phyloP scores from a whole-genome alignment of 805 yeast genomes.

The Priceomyces fermenticarens region DNA sequence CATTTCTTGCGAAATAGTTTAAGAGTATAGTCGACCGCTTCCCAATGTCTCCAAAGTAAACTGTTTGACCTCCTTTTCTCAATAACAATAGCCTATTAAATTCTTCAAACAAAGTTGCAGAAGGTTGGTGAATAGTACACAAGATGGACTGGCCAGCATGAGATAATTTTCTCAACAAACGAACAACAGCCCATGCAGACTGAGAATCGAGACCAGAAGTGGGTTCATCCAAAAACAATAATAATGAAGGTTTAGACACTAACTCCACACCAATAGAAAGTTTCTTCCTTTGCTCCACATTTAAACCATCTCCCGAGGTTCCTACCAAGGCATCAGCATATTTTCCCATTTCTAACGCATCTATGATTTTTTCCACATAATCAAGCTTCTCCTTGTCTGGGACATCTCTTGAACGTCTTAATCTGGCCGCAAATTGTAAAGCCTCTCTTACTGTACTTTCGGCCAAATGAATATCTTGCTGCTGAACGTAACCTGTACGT shows the following conservation, averaged over 20 bases:
- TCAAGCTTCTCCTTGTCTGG: slow-evolving; percentile 12
- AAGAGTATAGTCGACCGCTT: slow-evolving; percentile 17
- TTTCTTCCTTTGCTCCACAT: slow-evolving; percentile 34
- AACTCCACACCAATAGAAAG: slow-evolving; percentile 31
- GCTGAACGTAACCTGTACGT: slow-evolving; percentile 21
- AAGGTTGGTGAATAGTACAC: slow-evolving; percentile 75
- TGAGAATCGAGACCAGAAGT: slow-evolving; percentile 39
- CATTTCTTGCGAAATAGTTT: slow-evolving; percentile 27
- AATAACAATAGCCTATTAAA: slow-evolving; percentile 71
- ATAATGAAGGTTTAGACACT: slow-evolving; percentile 26
- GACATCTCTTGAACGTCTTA: slow-evolving; percentile 51
- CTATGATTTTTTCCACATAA: slow-evolving; percentile 15
- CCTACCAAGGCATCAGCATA: slow-evolving; percentile 33
- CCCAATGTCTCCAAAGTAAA: slow-evolving; percentile 45
- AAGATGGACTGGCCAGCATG: slow-evolving; percentile 34
- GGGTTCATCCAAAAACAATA: slow-evolving; percentile 33
- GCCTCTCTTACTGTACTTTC: slow-evolving; percentile 18
- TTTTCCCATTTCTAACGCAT: slow-evolving; percentile 15
- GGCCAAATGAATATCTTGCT: slow-evolving; percentile 19
- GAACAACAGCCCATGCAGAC: slow-evolving; percentile 36
- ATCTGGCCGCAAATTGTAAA: slow-evolving; percentile 16
- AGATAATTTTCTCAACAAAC: slow-evolving; percentile 30
- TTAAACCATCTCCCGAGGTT: slow-evolving; percentile 33
- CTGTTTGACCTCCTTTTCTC: slow-evolving; percentile 70
- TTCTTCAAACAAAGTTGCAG: slow-evolving; percentile 68